Conservation (phyloP, 768 basidiomycete species). For the Phylloporus sp. region DNA sequence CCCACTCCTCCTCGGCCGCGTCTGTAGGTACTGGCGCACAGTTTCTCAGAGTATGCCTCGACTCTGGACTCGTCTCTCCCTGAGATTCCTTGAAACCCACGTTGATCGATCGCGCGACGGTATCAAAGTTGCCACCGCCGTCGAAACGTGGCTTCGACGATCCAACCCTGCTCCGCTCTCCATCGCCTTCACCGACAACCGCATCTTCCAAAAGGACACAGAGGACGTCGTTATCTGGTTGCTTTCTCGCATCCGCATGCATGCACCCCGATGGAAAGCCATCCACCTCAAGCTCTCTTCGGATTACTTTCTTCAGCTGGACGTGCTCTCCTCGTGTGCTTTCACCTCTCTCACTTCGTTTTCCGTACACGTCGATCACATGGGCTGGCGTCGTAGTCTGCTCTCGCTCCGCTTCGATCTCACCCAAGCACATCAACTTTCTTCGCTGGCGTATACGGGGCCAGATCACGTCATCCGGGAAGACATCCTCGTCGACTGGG, state of each 20-base stretch:
- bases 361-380: conserved; percentile 24
- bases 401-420: conserved; percentile 22
- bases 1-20: conserved; percentile 23
- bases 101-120: conserved; percentile 20
- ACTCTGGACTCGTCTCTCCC: conserved; percentile 25
- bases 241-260: conserved; percentile 13
- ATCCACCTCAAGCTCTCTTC: conserved; percentile 27
- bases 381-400: conserved; percentile 24
- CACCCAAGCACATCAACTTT: conserved; percentile 12
- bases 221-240: conserved; percentile 18
- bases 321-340: conserved; percentile 15
- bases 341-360: conserved; percentile 22
- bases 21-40: conserved; percentile 26
- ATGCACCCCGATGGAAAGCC: conserved; percentile 23
- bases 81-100: conserved; percentile 20
- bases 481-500: conserved; percentile 21
- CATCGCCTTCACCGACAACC: conserved; percentile 23
- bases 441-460: conserved; percentile 21
- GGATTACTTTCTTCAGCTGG: conserved; percentile 20
- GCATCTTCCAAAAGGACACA: conserved; percentile 23
- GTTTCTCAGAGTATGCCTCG: conserved; percentile 12
- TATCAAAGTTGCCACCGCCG: conserved; percentile 7
- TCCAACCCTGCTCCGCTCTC: conserved; percentile 22
- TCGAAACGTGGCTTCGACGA: conserved; percentile 22
- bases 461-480: conserved; percentile 21